phyloP scores from a whole-genome alignment of 441 rosid species.

The Erodium trifolium region DNA sequence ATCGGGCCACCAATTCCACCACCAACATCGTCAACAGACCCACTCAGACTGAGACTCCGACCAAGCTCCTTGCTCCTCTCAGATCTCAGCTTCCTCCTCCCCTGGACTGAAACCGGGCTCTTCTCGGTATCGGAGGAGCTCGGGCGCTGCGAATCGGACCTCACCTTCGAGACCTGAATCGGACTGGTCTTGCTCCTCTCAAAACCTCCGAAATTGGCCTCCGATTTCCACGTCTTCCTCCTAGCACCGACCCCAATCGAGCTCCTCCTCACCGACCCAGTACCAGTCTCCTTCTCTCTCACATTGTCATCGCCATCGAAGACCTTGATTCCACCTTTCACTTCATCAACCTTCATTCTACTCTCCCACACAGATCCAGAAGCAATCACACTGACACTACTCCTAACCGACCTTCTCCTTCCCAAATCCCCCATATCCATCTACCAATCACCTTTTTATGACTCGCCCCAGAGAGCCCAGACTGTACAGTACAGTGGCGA shows the following conservation, averaged over 20 bases:
- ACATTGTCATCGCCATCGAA: conserved; percentile 29
- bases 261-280: conserved; percentile 17
- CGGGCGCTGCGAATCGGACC: conserved; percentile 13
- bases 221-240: conserved; percentile 41
- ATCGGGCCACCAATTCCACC: conserved; percentile 18
- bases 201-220: conserved; percentile 6
- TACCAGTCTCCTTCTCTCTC: conserved; percentile 1
- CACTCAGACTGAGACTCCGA: conserved; percentile 11
- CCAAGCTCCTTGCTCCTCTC: conserved; percentile 12
- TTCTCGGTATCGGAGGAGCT: conserved; percentile 26
- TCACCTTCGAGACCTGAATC: conserved; percentile 18
- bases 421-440: conserved; percentile 34
- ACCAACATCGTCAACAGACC: conserved; percentile 16
- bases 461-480: too few relatives aligned
- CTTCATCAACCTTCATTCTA: conserved; percentile 50
- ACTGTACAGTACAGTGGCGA: neutral
- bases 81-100: conserved; percentile 33
- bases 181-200: neutral
- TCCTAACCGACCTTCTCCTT: conserved; percentile 25
- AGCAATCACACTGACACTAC: conserved; percentile 30
- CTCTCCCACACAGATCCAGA: conserved; percentile 39
- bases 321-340: conserved; percentile 31
- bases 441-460: neutral
- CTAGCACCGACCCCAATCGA: conserved; percentile 19
- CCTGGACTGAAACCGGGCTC: conserved; percentile 23